phyloP scores from a whole-genome alignment of 305 asterid species.

The Rubia tinctorum region DNA sequence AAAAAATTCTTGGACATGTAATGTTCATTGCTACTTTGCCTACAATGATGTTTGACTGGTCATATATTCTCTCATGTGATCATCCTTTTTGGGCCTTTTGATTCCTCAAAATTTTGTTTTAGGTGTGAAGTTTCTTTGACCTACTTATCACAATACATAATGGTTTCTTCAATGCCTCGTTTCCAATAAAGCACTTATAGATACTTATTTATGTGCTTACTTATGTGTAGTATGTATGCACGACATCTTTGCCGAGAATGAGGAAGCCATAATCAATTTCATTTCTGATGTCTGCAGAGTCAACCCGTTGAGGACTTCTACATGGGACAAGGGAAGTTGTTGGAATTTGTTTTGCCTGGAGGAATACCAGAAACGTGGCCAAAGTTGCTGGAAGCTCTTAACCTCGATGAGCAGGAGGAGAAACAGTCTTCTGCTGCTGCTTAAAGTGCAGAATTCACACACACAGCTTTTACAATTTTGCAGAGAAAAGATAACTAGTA shows the following conservation, averaged over 20 bases:
- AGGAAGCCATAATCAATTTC: neutral
- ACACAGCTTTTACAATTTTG: constrained; percentile 40
- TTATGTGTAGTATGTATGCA: too few relatives aligned
- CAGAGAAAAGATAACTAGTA: constrained; percentile 28
- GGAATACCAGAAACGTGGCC: constrained; percentile 97
- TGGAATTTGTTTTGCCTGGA: constrained; percentile 89
- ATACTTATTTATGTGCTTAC: neutral
- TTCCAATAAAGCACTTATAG: neutral
- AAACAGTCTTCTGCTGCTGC: constrained; percentile 73
- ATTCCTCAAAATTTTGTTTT: neutral
- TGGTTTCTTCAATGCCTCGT: neutral
- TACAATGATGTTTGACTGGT: constrained; percentile 1
- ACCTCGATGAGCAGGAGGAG: constrained; percentile 77
- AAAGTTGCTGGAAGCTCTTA: constrained; percentile 77
- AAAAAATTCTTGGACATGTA: neutral
- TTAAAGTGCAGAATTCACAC: constrained; percentile 31
- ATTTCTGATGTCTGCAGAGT: constrained; percentile 49
- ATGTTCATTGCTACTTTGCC: neutral
- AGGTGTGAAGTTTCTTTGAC: neutral
- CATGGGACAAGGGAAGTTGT: constrained; percentile 59
- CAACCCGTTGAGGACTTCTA: constrained; percentile 88
- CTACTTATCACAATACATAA: neutral
- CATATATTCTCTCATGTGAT: neutral
- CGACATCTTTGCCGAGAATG: neutral
- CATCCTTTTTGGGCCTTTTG: neutral